Evolutionary conservation across 2,329 filamentous ascomycete genomes (phyloP), one percentile per base, ranked within the genome.

Genomic region (Xylogone sp.): DNA sequence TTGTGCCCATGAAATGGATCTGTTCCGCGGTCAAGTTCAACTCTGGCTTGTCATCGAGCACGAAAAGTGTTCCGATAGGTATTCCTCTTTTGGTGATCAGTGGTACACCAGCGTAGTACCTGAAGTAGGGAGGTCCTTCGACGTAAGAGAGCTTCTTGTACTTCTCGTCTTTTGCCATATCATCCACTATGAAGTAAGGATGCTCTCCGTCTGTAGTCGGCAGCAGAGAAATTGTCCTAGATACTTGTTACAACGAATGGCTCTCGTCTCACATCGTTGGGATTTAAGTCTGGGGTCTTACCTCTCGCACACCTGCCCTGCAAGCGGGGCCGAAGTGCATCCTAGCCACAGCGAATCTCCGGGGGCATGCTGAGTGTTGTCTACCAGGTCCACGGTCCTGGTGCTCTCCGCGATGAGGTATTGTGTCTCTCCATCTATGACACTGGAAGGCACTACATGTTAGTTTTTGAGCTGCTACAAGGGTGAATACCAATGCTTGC

Each of bases 11-110:
- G 47, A 83, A 84, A 19, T 73, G 70, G 2, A 78, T 60, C 43
- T 82, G 75, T 7, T 73, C 72, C 0, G 68, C 56, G 4, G 69
- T 69, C 6, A 87, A 59, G 0, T 77, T 79, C 47, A 75, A 56
- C 16, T 80, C 76, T 0, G 78, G 74, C 13, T 70, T 69, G 24
- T 78, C 76, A 56, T 86, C 83, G 2, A 84, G 69, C 3, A 87
- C 74, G 51, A 80, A 80, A 48, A 84, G 79, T 21, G 77, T 78
- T 19, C 85, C 85, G 52, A 88, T 82, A 2, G 60, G 57, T 19
- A 66, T 65, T 9, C 65, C 65, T 24, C 58, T 57, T 24, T 63
- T 62, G 4, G 65, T 66, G 2, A 65, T 63, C n/a, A 68, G 31
- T 9, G 65, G 65, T 1, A 65, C 63, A 2, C 64, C 65, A 12